Evolutionary conservation across 2,329 filamentous ascomycete species (phyloP).

Genomic region (Didymella lethalis): DNA sequence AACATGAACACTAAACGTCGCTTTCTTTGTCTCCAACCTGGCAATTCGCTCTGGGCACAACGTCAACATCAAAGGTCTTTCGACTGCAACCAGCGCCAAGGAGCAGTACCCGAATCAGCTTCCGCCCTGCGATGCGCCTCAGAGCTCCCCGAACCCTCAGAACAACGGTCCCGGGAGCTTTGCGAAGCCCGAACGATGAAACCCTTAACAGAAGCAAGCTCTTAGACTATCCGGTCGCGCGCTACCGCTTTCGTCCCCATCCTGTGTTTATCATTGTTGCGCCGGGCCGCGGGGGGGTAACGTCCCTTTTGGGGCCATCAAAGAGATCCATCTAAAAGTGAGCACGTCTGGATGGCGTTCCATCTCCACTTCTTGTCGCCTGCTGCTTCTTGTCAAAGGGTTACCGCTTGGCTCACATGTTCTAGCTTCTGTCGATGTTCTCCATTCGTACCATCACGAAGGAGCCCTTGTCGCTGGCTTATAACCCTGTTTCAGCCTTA

Average conservation of each 20-base stretch:
- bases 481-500: conserved; percentile 15
- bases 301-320: not conserved
- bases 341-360: conserved; percentile 11
- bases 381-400: conserved; percentile 7
- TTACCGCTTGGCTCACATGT: conserved; percentile 2
- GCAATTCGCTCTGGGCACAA: not conserved
- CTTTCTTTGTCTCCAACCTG: not conserved
- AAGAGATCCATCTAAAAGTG: not conserved
- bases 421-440: not conserved
- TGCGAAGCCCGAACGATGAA: not conserved
- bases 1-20: not conserved
- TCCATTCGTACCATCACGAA: not conserved
- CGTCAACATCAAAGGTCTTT: not conserved
- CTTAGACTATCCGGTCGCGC: not conserved
- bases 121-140: not conserved
- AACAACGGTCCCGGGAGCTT: conserved; percentile 1
- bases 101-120: not conserved
- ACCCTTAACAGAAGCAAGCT: not conserved
- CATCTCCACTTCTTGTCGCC: not conserved
- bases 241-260: not conserved
- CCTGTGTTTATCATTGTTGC: conserved; percentile 1
- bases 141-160: not conserved
- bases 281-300: not conserved
- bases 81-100: not conserved
- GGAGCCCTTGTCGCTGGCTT: conserved; percentile 3